These are phyloP conservation scores for Neurospora sp. DNA, from an alignment of 2,329 filamentous ascomycete species.

Conservation along the genomic window DNA sequence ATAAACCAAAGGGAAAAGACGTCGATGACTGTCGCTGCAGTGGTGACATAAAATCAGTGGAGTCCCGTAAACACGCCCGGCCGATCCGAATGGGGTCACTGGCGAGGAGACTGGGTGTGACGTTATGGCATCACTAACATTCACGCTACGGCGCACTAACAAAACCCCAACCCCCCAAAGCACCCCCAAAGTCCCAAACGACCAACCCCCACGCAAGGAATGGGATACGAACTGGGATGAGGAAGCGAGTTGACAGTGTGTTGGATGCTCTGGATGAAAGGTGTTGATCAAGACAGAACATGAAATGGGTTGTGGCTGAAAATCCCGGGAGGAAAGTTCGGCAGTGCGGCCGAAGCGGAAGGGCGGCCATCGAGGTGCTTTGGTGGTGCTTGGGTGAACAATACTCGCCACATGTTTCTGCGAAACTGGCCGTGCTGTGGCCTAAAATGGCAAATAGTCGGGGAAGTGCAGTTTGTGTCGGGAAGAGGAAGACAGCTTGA, in stretches of 20 bases:
- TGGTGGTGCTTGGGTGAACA: background rate
- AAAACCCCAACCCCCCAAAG: background rate
- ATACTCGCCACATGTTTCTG: background rate
- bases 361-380: background rate
- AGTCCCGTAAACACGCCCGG: background rate
- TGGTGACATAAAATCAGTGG: background rate
- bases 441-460: background rate
- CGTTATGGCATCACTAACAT: background rate
- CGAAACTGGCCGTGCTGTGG: background rate
- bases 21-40: background rate
- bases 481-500: background rate
- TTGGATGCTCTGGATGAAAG: background rate
- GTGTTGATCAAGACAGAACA: background rate
- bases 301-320: background rate
- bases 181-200: background rate
- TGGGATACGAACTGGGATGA: background rate
- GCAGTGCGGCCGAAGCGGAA: background rate
- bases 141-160: background rate
- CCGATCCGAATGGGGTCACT: background rate
- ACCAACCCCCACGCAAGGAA: background rate
- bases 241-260: background rate
- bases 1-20: background rate
- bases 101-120: background rate
- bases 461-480: background rate
- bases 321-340: background rate